Evolutionary conservation across 331 rosid genomes (phyloP).

Genomic region (Quercus tomentella): DNA sequence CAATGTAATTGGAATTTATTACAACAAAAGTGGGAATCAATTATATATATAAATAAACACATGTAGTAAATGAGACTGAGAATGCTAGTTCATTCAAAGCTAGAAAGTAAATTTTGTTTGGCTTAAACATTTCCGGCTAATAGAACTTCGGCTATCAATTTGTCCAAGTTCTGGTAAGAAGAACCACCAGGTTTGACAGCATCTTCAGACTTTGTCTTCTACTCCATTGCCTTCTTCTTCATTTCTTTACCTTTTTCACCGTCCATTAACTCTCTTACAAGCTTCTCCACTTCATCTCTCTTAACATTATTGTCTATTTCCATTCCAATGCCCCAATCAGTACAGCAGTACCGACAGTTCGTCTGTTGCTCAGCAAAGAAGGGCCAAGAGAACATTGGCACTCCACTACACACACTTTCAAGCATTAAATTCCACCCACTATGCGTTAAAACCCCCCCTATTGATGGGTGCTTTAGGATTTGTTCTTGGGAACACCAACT

Average conservation of each 20-base stretch:
- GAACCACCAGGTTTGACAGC: background rate
- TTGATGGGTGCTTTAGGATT: no score
- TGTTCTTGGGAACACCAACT: no score
- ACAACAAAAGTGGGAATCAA: no score
- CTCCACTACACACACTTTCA: no score
- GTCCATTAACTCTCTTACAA: background rate
- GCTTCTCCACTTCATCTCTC: background rate
- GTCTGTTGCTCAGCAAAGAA: slow-evolving; percentile 8
- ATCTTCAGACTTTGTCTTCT: background rate
- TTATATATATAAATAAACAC: no score
- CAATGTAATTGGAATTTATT: no score
- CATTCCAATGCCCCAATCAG: slow-evolving; percentile 1
- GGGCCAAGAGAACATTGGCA: background rate
- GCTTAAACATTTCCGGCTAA: background rate
- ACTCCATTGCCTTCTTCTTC: background rate
- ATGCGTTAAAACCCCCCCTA: no score
- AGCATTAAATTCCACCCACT: no score
- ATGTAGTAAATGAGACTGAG: no score
- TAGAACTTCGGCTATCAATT: background rate
- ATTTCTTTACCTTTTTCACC: slow-evolving; percentile 5
- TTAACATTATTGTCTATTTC: background rate
- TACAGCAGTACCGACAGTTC: background rate
- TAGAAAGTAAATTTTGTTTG: no score
- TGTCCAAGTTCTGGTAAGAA: background rate
- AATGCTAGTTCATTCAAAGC: no score